Conservation (phyloP, 257 asterid species). For the Nicotiana tabacum region DNA sequence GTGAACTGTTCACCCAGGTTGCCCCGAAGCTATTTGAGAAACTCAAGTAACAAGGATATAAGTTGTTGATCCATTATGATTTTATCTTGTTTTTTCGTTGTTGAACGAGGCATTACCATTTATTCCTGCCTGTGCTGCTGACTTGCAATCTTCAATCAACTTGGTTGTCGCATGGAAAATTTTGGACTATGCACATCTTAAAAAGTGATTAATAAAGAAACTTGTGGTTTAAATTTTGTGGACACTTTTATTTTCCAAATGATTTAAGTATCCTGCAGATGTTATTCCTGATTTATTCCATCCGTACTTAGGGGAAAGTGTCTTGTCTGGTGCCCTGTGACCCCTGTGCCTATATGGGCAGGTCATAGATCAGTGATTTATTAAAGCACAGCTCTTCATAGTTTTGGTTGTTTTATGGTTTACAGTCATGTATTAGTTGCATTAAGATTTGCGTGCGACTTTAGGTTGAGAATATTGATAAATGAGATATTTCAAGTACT, state of each 20-base stretch:
- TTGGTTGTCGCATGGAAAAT: not conserved
- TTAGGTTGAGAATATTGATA: not conserved
- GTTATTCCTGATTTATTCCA: not conserved
- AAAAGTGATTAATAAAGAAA: not conserved
- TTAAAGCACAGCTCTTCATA: not conserved
- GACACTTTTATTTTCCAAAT: not conserved
- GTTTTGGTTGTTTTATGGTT: not conserved
- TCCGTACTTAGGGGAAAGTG: not conserved
- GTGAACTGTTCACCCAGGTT: conserved; percentile 14
- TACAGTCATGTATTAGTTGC: not conserved
- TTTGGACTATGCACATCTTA: not conserved
- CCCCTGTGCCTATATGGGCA: not conserved
- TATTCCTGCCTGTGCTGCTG: not conserved
- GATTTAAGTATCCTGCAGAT: not conserved
- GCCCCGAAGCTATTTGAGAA: conserved; percentile 15
- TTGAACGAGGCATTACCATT: not conserved
- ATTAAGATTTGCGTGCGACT: not conserved
- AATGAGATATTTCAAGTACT: not conserved
- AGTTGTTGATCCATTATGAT: not conserved
- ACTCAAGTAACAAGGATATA: conserved; percentile 10
- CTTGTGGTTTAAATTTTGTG: not conserved
- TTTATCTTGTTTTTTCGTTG: not conserved
- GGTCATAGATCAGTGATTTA: not conserved
- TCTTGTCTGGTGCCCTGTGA: not conserved
- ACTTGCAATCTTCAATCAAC: not conserved